Percentiles rank a stretch among this genome's conserved stretches.
These are phyloP conservation scores for Exserohilum rostratum DNA, from an alignment of 2,329 filamentous ascomycete genomes.

Conservation along the genomic window DNA sequence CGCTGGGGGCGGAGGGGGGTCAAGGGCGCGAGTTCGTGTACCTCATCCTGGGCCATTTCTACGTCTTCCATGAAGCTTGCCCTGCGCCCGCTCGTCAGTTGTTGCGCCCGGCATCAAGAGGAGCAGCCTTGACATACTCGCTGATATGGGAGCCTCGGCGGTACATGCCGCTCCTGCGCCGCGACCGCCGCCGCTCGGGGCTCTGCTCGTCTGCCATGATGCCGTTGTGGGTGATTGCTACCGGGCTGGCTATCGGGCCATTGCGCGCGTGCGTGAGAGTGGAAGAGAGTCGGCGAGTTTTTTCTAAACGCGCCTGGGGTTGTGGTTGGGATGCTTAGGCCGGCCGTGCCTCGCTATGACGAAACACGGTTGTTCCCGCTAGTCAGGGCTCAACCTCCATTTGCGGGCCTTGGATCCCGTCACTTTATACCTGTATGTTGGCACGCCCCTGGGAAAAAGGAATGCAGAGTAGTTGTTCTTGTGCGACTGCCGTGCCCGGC, in stretches of 20 bases:
- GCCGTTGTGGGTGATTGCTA: neutral
- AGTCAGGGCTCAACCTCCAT: conserved; percentile 5
- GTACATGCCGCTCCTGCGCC: conserved; percentile 58
- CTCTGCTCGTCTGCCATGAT: conserved; percentile 43
- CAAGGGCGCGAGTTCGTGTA: conserved; percentile 52
- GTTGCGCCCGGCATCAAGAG: conserved; percentile 6
- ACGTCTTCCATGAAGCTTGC: conserved; percentile 86
- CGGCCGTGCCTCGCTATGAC: conserved; percentile 14
- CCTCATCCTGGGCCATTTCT: conserved; percentile 98
- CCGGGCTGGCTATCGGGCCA: conserved; percentile 19
- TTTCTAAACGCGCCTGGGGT: conserved; percentile 10
- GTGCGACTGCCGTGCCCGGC: no score
- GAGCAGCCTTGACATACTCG: conserved; percentile 42
- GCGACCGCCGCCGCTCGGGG: conserved; percentile 43
- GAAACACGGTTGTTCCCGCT: conserved; percentile 10
- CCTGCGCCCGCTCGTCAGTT: conserved; percentile 24
- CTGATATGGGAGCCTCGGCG: conserved; percentile 70
- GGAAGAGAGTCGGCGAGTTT: conserved; percentile 6
- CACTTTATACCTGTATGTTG: neutral
- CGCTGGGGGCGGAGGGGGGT: conserved; percentile 16
- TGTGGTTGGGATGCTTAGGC: neutral
- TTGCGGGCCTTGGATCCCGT: neutral
- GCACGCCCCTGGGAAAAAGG: neutral
- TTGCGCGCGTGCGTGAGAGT: conserved; percentile 8
- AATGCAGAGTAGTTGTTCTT: neutral